A percentile compares a stretch with the other conserved stretches of the same genome.
These are phyloP conservation scores for Fusarium gaditjirri DNA, from an alignment of 2,329 filamentous ascomycete species.

Conservation along the genomic window DNA sequence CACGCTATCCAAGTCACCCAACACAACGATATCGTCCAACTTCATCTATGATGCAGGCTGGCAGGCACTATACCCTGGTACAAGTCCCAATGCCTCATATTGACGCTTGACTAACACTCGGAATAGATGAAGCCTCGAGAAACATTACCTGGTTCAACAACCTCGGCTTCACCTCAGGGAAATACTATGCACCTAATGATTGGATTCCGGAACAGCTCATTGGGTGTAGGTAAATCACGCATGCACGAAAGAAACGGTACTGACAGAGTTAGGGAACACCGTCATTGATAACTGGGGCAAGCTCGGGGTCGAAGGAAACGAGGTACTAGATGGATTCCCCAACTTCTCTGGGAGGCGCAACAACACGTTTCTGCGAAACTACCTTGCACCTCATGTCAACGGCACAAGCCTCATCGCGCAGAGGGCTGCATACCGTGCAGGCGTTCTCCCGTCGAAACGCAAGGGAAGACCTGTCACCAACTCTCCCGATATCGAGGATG, in stretches of 20 bases:
- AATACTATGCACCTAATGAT: conserved; percentile 6
- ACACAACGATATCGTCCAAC: background rate
- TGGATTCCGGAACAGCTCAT: conserved; percentile 5
- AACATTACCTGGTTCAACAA: conserved; percentile 10
- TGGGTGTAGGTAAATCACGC: background rate
- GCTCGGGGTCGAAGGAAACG: background rate
- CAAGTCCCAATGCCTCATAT: accelerated
- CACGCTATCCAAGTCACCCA: background rate
- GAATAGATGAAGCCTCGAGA: conserved; percentile 3
- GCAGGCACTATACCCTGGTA: background rate
- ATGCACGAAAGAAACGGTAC: accelerated
- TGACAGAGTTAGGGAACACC: background rate
- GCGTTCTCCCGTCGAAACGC: background rate
- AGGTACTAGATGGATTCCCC: background rate
- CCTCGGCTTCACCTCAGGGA: background rate
- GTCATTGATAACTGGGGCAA: conserved; percentile 8
- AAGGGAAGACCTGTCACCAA: background rate
- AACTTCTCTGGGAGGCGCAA: background rate
- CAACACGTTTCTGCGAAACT: conserved; percentile 9
- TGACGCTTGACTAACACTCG: background rate
- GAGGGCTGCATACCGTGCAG: background rate
- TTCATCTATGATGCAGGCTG: conserved; percentile 5
- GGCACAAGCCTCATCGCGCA: background rate
- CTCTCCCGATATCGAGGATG: background rate
- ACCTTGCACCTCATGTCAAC: background rate